A percentile compares a stretch with the other conserved stretches of the same genome.
phyloP scores from a whole-genome alignment of 495 filamentous ascomycete genomes.

The Gamarada debralockiae region DNA sequence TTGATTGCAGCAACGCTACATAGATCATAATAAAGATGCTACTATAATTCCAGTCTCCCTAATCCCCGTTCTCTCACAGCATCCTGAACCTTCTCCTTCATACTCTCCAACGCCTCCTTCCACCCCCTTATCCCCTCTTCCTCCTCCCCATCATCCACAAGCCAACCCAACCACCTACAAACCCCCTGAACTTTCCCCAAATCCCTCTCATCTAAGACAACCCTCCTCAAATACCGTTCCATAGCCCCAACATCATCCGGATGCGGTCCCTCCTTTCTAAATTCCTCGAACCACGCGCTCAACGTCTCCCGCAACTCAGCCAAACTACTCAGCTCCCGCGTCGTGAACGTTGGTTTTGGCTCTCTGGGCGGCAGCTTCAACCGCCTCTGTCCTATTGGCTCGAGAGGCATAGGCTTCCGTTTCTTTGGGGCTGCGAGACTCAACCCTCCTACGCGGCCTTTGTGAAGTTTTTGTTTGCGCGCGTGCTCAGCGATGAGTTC shows the following conservation, averaged over 20 bases:
- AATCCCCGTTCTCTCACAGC: constrained; percentile 62
- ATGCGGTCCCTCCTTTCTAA: constrained; percentile 67
- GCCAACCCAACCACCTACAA: constrained; percentile 67
- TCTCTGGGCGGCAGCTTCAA: constrained; percentile 48
- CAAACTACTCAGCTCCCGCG: constrained; percentile 47
- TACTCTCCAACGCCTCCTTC: constrained; percentile 43
- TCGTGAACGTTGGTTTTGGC: constrained; percentile 60
- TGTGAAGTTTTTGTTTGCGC: constrained; percentile 45
- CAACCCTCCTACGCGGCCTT: constrained; percentile 31
- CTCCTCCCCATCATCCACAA: constrained; percentile 51
- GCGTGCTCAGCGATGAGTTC: constrained; percentile 75
- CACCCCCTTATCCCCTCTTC: constrained; percentile 31
- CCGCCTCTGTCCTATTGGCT: constrained; percentile 30
- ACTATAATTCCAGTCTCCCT: constrained; percentile 47
- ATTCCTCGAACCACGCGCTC: constrained; percentile 62
- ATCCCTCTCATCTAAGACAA: constrained; percentile 69
- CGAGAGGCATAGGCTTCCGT: constrained; percentile 12
- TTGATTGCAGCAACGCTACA: not conserved
- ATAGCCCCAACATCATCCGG: constrained; percentile 70
- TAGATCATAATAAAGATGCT: not conserved
- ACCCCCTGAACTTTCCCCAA: constrained; percentile 68
- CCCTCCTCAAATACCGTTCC: constrained; percentile 59
- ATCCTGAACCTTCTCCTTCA: constrained; percentile 56
- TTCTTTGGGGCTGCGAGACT: constrained; percentile 19
- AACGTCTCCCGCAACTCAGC: constrained; percentile 60